These are phyloP conservation scores for Talaromyces atroroseus DNA, from an alignment of 2,329 filamentous ascomycete species.

Conservation along the genomic window DNA sequence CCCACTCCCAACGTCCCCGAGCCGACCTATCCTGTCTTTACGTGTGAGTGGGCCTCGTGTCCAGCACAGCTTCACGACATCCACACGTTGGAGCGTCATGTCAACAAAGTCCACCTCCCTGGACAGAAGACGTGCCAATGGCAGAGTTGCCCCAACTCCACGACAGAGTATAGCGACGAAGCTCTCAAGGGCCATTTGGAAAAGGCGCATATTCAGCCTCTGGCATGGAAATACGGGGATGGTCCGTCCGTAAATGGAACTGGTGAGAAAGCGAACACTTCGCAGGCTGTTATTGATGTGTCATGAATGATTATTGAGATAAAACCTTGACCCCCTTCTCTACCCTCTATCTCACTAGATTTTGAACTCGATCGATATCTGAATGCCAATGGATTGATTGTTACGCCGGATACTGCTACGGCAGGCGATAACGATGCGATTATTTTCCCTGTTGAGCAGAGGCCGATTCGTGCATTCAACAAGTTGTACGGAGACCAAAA, in stretches of 20 bases:
- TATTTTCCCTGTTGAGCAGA: constrained; percentile 32
- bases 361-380: constrained; percentile 42
- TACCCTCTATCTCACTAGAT: constrained; percentile 24
- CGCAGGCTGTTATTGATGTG: constrained; percentile 20
- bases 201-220: constrained; percentile 45
- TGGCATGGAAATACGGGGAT: constrained; percentile 57
- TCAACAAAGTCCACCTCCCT: constrained; percentile 50
- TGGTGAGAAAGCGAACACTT: constrained; percentile 44
- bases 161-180: constrained; percentile 20
- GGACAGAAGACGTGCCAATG: constrained; percentile 25
- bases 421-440: constrained; percentile 26
- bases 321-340: constrained; percentile 3
- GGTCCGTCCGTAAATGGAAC: constrained; percentile 51
- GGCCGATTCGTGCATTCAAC: constrained; percentile 35
- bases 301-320: constrained; percentile 14
- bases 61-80: constrained; percentile 57
- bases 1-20: constrained; percentile 14
- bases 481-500: constrained; percentile 38
- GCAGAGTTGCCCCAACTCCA: constrained; percentile 14
- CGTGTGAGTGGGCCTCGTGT: constrained; percentile 56
- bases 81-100: constrained; percentile 54
- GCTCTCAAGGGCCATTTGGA: constrained; percentile 50
- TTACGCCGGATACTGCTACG: constrained; percentile 41
- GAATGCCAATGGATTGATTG: constrained; percentile 43
- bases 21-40: constrained; percentile 41